Conservation (phyloP, 441 rosid species). For the Bocquillonia castaneifolia region DNA sequence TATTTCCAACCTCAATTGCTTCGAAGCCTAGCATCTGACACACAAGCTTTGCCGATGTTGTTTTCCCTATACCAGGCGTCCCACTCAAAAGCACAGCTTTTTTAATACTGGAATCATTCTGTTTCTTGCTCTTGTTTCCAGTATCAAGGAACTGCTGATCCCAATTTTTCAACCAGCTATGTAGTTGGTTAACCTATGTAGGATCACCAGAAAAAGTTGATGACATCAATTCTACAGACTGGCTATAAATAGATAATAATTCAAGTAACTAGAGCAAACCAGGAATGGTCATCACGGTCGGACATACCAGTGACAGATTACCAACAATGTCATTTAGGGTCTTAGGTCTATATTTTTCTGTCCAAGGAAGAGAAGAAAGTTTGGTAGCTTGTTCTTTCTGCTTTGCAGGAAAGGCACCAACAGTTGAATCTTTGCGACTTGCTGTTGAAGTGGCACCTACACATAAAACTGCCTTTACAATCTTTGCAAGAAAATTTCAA, state of each 20-base stretch:
- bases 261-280: not conserved
- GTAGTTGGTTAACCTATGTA: slow-evolving; percentile 83
- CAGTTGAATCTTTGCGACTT: slow-evolving; percentile 27
- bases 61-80: slow-evolving; percentile 96
- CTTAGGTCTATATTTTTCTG: slow-evolving; percentile 86
- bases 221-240: slow-evolving; percentile 3
- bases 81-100: slow-evolving; percentile 90
- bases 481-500: slow-evolving; percentile 15
- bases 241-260: not conserved
- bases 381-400: slow-evolving; percentile 40
- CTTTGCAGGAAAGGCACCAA: slow-evolving; percentile 37
- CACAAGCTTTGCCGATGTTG: slow-evolving; percentile 87
- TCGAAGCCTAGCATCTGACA: slow-evolving; percentile 89
- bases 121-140: slow-evolving; percentile 66
- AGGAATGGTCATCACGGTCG: not conserved
- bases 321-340: slow-evolving; percentile 81
- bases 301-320: slow-evolving; percentile 73
- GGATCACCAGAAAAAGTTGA: slow-evolving; percentile 9
- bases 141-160: slow-evolving; percentile 55
- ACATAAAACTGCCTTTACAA: slow-evolving; percentile 17
- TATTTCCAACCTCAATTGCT: slow-evolving; percentile 74
- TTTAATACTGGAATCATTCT: slow-evolving; percentile 62
- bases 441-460: slow-evolving; percentile 34
- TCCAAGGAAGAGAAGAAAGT: slow-evolving; percentile 62
- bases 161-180: slow-evolving; percentile 83